Evolutionary conservation across 2,329 filamentous ascomycete genomes (phyloP).

Genomic region (Metarhizium guizhouense): DNA sequence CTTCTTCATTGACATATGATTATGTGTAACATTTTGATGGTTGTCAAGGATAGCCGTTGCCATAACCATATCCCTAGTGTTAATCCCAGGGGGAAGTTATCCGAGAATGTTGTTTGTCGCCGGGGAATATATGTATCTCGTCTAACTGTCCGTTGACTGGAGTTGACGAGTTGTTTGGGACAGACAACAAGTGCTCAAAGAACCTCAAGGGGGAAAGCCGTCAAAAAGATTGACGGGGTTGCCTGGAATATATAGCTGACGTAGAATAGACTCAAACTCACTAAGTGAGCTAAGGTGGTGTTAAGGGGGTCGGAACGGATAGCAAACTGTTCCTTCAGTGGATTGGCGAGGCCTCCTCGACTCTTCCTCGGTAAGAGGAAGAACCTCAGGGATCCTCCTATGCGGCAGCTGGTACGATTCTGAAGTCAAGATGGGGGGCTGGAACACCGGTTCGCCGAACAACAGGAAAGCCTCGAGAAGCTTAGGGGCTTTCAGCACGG

Average conservation of each 20-base stretch:
- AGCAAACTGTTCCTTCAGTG: constrained; percentile 83
- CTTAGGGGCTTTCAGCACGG: constrained; percentile 38
- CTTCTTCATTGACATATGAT: constrained; percentile 39
- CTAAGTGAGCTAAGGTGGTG: constrained; percentile 30
- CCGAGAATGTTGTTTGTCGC: not conserved
- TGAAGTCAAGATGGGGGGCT: constrained; percentile 44
- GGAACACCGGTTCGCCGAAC: constrained; percentile 39
- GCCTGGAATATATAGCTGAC: constrained; percentile 1
- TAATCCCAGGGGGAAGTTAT: constrained; percentile 1
- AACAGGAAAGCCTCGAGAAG: constrained; percentile 40
- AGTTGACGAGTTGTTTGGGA: constrained; percentile 3
- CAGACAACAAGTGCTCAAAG: constrained; percentile 4
- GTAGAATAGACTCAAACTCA: constrained; percentile 2
- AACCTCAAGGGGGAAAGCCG: not conserved
- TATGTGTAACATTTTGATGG: constrained; percentile 39
- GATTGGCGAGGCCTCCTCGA: constrained; percentile 96
- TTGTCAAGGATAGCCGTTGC: constrained; percentile 50
- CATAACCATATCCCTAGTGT: constrained; percentile 52
- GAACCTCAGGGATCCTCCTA: constrained; percentile 96
- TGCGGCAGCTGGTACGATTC: constrained; percentile 90
- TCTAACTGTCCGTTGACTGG: not conserved
- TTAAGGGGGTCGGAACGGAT: constrained; percentile 96
- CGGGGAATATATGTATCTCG: not conserved
- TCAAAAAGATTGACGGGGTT: not conserved
- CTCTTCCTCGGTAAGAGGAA: constrained; percentile 99